Conservation (phyloP, 2,329 filamentous ascomycete species). For the Pseudogymnoascus sp. region DNA sequence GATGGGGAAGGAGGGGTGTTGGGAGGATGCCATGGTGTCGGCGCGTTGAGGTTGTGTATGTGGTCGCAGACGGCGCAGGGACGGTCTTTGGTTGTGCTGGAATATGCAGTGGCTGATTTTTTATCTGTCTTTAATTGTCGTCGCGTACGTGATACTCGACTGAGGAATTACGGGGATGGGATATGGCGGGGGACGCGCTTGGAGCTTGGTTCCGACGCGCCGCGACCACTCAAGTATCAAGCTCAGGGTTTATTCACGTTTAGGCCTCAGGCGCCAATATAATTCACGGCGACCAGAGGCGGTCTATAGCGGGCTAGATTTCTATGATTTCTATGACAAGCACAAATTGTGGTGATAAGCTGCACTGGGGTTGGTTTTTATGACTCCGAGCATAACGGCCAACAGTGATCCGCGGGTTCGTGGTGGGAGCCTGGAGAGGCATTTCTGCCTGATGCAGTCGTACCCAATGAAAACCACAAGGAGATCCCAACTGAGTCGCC, state of each 20-base stretch:
- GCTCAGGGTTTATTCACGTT: not conserved
- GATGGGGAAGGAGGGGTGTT: constrained; percentile 46
- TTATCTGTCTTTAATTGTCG: not conserved
- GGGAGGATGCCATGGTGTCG: constrained; percentile 36
- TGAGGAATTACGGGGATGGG: not conserved
- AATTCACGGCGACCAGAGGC: not conserved
- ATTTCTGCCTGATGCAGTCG: not conserved
- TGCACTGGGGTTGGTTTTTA: not conserved
- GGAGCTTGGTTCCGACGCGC: constrained; percentile 6
- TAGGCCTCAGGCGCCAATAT: not conserved
- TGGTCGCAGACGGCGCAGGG: not conserved
- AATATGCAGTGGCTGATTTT: not conserved
- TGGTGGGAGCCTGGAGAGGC: constrained; percentile 1
- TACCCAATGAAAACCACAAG: not conserved
- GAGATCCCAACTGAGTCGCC: not conserved
- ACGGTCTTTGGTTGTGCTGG: not conserved
- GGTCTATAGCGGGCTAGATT: not conserved
- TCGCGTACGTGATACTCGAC: not conserved
- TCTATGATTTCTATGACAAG: not conserved
- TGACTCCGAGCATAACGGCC: not conserved
- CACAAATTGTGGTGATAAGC: not conserved
- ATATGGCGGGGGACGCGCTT: constrained; percentile 3
- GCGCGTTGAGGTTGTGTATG: not conserved
- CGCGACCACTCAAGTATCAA: not conserved
- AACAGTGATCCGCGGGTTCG: not conserved